Percentiles rank a stretch among this genome's conserved stretches.
phyloP scores from a whole-genome alignment of 805 yeast species.

The Teunomyces funiuensis region DNA sequence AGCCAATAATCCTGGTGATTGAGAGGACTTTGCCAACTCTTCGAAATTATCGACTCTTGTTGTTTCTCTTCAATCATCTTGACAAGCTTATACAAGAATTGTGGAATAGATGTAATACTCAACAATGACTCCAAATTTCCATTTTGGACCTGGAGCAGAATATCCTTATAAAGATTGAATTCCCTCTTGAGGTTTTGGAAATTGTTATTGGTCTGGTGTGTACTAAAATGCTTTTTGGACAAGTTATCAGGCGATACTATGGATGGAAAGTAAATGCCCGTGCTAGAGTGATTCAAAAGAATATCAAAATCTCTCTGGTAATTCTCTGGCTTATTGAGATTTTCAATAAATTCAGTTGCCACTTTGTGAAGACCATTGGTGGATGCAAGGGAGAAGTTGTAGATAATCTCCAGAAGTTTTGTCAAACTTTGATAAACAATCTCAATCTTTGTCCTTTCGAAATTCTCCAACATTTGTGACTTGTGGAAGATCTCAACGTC shows the following conservation, averaged over 20 bases:
- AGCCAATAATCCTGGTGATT: constrained; percentile 35
- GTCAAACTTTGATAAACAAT: constrained; percentile 33
- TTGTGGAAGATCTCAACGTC: constrained; percentile 27
- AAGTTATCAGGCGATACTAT: constrained; percentile 29
- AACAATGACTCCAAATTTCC: constrained; percentile 17
- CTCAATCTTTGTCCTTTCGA: constrained; percentile 36
- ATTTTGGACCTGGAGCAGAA: constrained; percentile 35
- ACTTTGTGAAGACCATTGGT: constrained; percentile 24
- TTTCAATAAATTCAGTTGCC: constrained; percentile 20
- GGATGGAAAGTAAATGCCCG: constrained; percentile 43
- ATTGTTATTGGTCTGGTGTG: constrained; percentile 29
- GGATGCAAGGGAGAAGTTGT: constrained; percentile 25
- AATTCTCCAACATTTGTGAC: constrained; percentile 27
- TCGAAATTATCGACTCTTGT: constrained; percentile 6
- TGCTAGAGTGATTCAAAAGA: constrained; percentile 24
- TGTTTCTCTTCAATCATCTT: constrained; percentile 17
- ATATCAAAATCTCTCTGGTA: constrained; percentile 24
- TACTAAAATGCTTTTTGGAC: constrained; percentile 19
- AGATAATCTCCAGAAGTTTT: constrained; percentile 32
- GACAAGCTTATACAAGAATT: constrained; percentile 25
- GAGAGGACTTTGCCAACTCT: constrained; percentile 31
- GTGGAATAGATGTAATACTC: constrained; percentile 33
- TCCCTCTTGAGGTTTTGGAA: constrained; percentile 38
- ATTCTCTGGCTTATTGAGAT: constrained; percentile 19
- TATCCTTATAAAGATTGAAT: constrained; percentile 41